Percentiles rank a stretch among this genome's conserved stretches.
Evolutionary conservation across 805 yeast genomes (phyloP).

Genomic region (Ogataea thermomethanolica): DNA sequence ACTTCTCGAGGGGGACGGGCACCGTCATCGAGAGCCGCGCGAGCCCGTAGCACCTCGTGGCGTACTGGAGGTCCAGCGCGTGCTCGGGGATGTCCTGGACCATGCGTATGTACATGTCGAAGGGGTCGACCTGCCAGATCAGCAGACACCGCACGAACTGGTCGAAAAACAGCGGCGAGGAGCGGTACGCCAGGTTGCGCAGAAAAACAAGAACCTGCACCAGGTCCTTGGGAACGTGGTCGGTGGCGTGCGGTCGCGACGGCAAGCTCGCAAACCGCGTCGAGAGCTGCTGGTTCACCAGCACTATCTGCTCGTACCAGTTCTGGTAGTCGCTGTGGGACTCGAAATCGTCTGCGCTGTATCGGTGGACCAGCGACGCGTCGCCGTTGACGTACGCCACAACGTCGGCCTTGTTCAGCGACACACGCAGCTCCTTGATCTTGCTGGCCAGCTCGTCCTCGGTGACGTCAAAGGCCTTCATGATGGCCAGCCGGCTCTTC

Average conservation of each 20-base stretch:
- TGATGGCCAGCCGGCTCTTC: conserved; percentile 8
- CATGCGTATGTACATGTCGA: conserved; percentile 19
- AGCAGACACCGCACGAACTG: conserved; percentile 28
- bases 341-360: conserved; percentile 13
- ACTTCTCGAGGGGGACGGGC: conserved; percentile 21
- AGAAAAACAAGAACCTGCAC: conserved; percentile 14
- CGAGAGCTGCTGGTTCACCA: conserved; percentile 4
- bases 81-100: conserved; percentile 13
- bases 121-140: conserved; percentile 34
- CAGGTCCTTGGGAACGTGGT: conserved; percentile 18
- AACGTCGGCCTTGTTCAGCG: conserved; percentile 16
- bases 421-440: conserved; percentile 10
- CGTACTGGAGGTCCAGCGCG: conserved; percentile 18
- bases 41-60: conserved; percentile 23
- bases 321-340: conserved; percentile 9
- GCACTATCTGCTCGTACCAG: conserved; percentile 11
- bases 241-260: neutral
- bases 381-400: conserved; percentile 6
- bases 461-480: conserved; percentile 12
- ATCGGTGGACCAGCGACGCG: conserved; percentile 7
- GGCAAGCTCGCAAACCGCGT: conserved; percentile 1
- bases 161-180: conserved; percentile 24
- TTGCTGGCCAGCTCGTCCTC: conserved; percentile 4
- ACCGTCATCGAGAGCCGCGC: conserved; percentile 26
- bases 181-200: conserved; percentile 16